Percentiles rank a stretch among this genome's conserved stretches.
Conservation (phyloP, 1,284 basidiomycete species). For the Cryptococcus amylolentus region DNA sequence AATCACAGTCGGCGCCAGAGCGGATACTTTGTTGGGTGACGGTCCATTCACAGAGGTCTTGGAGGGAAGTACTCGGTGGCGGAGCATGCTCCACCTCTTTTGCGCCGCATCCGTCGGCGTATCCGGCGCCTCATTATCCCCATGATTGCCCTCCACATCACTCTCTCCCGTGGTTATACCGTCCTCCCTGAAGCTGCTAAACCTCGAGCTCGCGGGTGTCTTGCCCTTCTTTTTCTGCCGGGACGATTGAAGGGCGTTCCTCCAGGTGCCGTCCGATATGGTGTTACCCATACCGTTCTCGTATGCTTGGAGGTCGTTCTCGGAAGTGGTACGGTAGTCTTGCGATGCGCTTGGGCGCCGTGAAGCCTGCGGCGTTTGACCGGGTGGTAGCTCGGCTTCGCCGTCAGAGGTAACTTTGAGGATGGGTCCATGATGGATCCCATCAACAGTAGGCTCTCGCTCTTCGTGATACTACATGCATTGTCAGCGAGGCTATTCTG, state of each 20-base stretch:
- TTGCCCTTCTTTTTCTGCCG: not conserved
- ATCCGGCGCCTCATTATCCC: not conserved
- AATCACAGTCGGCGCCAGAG: conserved; percentile 30
- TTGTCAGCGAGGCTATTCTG: conserved; percentile 2
- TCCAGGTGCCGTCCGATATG: conserved; percentile 17
- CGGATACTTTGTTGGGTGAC: conserved; percentile 25
- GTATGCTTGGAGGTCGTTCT: conserved; percentile 13
- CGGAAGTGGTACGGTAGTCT: not conserved
- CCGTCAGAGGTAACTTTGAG: conserved; percentile 35
- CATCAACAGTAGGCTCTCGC: conserved; percentile 18
- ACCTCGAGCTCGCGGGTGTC: conserved; percentile 10
- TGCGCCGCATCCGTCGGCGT: conserved; percentile 23
- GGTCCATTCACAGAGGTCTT: conserved; percentile 11
- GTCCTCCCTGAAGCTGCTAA: conserved; percentile 19
- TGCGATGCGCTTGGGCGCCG: conserved; percentile 4
- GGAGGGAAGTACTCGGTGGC: conserved; percentile 30
- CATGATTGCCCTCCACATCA: not conserved
- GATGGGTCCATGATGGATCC: conserved; percentile 22
- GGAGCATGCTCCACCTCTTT: conserved; percentile 35
- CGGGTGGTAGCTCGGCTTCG: conserved; percentile 33
- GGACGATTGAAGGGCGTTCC: conserved; percentile 11
- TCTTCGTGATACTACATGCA: conserved; percentile 22
- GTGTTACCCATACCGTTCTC: conserved; percentile 11
- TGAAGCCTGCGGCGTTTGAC: conserved; percentile 26
- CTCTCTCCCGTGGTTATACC: conserved; percentile 1